These are phyloP conservation scores for Fomitiporia mediterranea DNA, from an alignment of 1,284 basidiomycete genomes.

Conservation along the genomic window DNA sequence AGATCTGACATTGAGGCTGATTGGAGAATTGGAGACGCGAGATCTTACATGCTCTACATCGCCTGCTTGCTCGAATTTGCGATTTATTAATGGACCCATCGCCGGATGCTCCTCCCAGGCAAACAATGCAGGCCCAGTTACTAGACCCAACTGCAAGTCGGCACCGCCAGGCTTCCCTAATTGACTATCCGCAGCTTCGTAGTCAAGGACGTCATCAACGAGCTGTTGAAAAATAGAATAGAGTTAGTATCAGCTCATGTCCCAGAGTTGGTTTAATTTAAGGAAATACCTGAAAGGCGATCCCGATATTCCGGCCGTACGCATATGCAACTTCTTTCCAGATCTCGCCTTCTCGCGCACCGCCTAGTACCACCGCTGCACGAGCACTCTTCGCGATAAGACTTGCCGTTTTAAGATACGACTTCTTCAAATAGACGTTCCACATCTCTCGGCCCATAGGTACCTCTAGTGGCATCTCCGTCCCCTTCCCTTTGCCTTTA, in stretches of 20 bases:
- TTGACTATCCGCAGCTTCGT: slow-evolving; percentile 59
- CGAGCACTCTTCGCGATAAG: slow-evolving; percentile 93
- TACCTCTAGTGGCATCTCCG: slow-evolving; percentile 1
- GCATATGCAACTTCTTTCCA: slow-evolving; percentile 95
- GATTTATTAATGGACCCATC: slow-evolving; percentile 76
- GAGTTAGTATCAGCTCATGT: background rate
- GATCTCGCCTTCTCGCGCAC: slow-evolving; percentile 73
- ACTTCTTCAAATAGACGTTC: slow-evolving; percentile 88
- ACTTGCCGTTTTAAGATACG: slow-evolving; percentile 95
- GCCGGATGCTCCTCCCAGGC: slow-evolving; percentile 89
- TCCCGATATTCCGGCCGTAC: slow-evolving; percentile 86
- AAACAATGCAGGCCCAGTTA: slow-evolving; percentile 91
- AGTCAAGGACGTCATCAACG: slow-evolving; percentile 90
- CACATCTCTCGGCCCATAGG: slow-evolving; percentile 51
- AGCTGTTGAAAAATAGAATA: slow-evolving; percentile 47
- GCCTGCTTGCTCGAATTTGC: slow-evolving; percentile 79
- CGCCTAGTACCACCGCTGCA: slow-evolving; percentile 86
- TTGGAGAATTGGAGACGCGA: slow-evolving; percentile 4
- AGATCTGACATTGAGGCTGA: background rate
- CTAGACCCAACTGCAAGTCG: slow-evolving; percentile 82
- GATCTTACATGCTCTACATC: slow-evolving; percentile 79
- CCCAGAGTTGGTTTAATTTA: too few species aligned
- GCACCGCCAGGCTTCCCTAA: slow-evolving; percentile 87
- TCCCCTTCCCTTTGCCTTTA: background rate
- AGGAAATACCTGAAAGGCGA: slow-evolving; percentile 84